Base-by-base conservation (phyloP, 2,329 filamentous ascomycete species). In the Penicillium hesseltinei region DNA sequence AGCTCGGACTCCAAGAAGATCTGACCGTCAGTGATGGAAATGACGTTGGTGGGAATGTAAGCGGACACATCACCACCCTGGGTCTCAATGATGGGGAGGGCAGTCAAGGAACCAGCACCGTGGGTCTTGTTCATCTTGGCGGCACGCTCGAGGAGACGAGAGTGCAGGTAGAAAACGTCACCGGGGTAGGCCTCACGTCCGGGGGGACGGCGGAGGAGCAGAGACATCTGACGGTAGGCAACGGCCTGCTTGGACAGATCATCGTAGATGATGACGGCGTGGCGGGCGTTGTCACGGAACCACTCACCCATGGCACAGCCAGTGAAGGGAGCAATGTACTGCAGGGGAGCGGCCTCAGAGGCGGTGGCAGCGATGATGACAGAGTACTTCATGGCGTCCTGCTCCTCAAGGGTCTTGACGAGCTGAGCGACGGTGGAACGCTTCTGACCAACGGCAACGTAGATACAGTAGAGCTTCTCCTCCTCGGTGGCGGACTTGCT, bases 41-140 rank as follows among this genome's bases (percentile, higher is more conserved):
- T 99, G 83, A 97, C 94, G 86, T 97, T 99, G 83, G 94, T 99
- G 74, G 94, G 94, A 87, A 99, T 97, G 82, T 97, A 99, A 72
- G 94, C 94, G 72, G 94, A 97, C 76, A 99, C 94, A 82, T 99
- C 94, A 91, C 94, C 94, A 87, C 94, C 94, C 86, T 97, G 94
- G 78, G 94, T 99, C 87, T 99, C 94, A 78, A 99, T 97, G 81
- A 97, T 79, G 76, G 94, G 94, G 63, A 99, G 89, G 68, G 94
- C 93, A 80, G 94, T 99, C 81, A 97, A 86, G 71, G 93, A 97
- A 78, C 94, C 94, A 81, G 91, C 91, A 76, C 92, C 92, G 77
- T 89, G 91, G 82, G 91, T 93, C 79, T 92, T 84, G 87, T 88
- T 96, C 88, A 99, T 91, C 90, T 99, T 99, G 82, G 94, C 94